Evolutionary conservation across 2,329 filamentous ascomycete species (phyloP).

Genomic region (Gaeumannomyces sp.): DNA sequence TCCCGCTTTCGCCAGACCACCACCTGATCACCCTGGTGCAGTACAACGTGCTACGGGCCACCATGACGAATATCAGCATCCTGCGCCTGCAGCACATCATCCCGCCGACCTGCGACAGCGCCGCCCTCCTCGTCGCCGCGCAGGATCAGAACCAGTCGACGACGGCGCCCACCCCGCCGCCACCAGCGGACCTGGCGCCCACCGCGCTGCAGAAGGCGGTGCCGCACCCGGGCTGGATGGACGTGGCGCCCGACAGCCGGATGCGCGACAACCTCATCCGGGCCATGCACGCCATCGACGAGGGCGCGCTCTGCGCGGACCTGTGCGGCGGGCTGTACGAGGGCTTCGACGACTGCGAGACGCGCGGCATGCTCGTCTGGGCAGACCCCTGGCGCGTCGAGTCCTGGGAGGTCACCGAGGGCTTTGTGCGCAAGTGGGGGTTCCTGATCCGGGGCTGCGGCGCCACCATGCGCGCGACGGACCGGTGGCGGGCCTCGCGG

Average conservation of each 20-base stretch:
- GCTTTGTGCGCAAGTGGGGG: conserved; percentile 31
- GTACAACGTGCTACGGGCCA: conserved; percentile 17
- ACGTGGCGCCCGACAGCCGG: conserved; percentile 19
- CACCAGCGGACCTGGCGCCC: conserved; percentile 19
- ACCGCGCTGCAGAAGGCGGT: conserved; percentile 21
- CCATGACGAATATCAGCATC: conserved; percentile 13
- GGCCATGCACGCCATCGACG: conserved; percentile 16
- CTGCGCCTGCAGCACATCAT: conserved; percentile 4
- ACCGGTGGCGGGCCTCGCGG: conserved; percentile 29
- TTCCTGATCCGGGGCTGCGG: conserved; percentile 33
- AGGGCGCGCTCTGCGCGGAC: conserved; percentile 25
- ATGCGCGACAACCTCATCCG: conserved; percentile 26
- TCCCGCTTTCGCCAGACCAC: conserved; percentile 11
- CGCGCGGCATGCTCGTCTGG: conserved; percentile 31
- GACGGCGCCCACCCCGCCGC: too few relatives aligned
- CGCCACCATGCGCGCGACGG: conserved; percentile 27
- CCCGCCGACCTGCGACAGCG: conserved; percentile 4
- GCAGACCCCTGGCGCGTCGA: conserved; percentile 29
- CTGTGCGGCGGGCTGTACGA: conserved; percentile 15
- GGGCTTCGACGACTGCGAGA: conserved; percentile 21
- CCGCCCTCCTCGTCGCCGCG: background rate
- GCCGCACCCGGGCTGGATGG: conserved; percentile 24
- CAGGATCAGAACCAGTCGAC: background rate
- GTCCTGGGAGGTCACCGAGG: conserved; percentile 36
- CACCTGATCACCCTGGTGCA: conserved; percentile 16